Conservation (phyloP, 148 eudicot species). For the Cornus suecica region DNA sequence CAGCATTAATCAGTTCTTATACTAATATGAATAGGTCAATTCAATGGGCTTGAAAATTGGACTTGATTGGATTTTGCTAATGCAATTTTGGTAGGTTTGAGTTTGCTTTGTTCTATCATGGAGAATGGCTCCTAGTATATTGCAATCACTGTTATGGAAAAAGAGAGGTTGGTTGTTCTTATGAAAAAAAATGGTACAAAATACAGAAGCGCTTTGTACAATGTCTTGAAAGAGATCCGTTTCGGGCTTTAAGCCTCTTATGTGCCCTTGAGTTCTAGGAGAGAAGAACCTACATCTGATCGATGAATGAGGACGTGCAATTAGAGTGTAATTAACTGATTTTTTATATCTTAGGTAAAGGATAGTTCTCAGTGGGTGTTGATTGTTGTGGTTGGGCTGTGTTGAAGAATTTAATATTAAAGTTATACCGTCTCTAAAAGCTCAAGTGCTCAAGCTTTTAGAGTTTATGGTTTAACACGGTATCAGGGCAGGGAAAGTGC, state of each 20-base stretch:
- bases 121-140: background rate
- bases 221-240: background rate
- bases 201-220: background rate
- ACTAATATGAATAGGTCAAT: background rate
- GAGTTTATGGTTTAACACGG: too few species aligned
- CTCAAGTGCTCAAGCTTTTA: too few species aligned
- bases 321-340: background rate
- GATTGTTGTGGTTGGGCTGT: too few species aligned
- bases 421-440: too few species aligned
- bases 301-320: background rate
- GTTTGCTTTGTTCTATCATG: background rate
- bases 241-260: background rate
- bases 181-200: background rate
- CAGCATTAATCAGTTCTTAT: background rate
- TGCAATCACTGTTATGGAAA: background rate
- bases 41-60: background rate
- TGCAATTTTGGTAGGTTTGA: background rate
- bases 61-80: background rate
- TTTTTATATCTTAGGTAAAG: background rate
- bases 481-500: too few species aligned
- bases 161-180: background rate
- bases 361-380: background rate
- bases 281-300: background rate
- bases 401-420: too few species aligned
- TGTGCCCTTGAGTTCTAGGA: background rate